Conservation (phyloP, 164 flowering plant species). For the Stephania yunnanensis region DNA sequence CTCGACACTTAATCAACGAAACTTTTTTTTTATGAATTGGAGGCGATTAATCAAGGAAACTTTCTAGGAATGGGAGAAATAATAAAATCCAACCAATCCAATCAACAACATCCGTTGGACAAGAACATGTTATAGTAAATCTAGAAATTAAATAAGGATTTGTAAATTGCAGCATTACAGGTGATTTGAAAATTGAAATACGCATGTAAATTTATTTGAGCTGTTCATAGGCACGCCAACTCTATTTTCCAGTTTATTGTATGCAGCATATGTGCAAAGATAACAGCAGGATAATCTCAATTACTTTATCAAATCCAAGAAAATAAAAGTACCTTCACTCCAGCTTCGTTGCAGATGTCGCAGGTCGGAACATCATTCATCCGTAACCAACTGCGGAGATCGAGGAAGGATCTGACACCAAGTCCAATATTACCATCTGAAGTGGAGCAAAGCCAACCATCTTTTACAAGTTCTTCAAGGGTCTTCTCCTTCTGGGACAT, state of each 20-base stretch:
- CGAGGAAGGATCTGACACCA: slow-evolving; percentile 88
- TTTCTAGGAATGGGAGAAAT: neutral
- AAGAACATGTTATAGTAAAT: neutral
- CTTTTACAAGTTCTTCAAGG: slow-evolving; percentile 61
- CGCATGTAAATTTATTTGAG: neutral
- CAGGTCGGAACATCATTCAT: slow-evolving; percentile 66
- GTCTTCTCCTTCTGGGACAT: slow-evolving; percentile 82
- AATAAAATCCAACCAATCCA: neutral
- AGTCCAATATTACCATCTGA: slow-evolving; percentile 66
- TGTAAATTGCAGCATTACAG: neutral
- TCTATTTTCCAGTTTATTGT: neutral
- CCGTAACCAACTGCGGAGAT: slow-evolving; percentile 85
- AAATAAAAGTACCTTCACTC: slow-evolving; percentile 57
- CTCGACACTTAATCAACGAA: neutral
- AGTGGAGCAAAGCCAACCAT: slow-evolving; percentile 66
- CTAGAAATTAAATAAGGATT: neutral
- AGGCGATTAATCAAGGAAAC: neutral
- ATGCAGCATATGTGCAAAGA: neutral
- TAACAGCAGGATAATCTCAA: neutral
- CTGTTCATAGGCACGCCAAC: neutral
- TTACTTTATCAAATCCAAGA: neutral
- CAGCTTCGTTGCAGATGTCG: slow-evolving; percentile 93
- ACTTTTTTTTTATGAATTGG: neutral
- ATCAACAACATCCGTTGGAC: neutral
- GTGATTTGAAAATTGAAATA: neutral